Base-by-base conservation (phyloP, 805 yeast species). In the Lipomyces japonicus region DNA sequence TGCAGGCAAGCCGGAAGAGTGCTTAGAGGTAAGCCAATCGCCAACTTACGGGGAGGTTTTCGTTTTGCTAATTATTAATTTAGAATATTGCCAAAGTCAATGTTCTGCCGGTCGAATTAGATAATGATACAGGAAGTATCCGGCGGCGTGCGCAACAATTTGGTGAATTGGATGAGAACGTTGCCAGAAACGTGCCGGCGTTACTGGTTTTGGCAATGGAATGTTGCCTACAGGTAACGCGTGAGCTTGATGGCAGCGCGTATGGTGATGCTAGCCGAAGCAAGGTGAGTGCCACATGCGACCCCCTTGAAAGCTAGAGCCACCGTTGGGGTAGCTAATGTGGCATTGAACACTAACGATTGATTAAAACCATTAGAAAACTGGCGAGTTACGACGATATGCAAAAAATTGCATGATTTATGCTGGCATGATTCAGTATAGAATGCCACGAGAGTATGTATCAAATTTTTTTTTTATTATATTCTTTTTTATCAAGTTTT, bases 381-480 rank as follows among this genome's bases (percentile, higher is more conserved):
- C 77, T 19, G 71, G 67, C 2, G 77, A 79, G 37, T 70, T 87
- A 62, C 73, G 74, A 44, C 76, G 75, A 54, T 74, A 84, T 56
- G 88, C 95, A 2, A 84, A 81, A 66, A 88, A 88, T 67, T 85
- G 95, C 67, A 88, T 90, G 89, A 80, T 90, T 2, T 91, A 84
- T 66, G 95, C 97, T 4, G 97, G 97, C 53, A 84, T 91, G 82
- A 83, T 90, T 32, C 95, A 87, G 69, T 89, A 86, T 68, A 82
- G 84, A 65, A 87, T 90, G 95, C 95, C 96, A 6, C 69, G 84
- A 50, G 68, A 66, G 50, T 55, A 40, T 39, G 58, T 51, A 18
- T 9, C 18, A 9, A n/a, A 4, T 18, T 10, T 25, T 18, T 21
- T 28, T 1, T 42, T 30, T 25, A 36, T 21, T 42, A 28, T 16